Base-by-base conservation (phyloP, 2,329 filamentous ascomycete genomes). In the Aureobasidium sp. region DNA sequence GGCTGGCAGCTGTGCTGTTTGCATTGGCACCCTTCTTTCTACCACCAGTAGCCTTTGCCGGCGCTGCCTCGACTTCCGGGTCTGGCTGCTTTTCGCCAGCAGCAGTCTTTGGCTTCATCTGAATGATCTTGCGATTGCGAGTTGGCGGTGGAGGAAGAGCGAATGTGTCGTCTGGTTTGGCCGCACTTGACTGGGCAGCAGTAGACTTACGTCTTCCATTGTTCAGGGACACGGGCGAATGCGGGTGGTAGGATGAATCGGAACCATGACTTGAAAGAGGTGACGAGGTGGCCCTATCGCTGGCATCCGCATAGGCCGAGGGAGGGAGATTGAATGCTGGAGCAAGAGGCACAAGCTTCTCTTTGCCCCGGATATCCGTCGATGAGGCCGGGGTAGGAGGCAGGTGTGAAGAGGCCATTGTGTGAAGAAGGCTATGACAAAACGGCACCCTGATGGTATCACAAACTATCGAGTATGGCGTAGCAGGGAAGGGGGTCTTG, bases 81-180 rank as follows among this genome's bases (percentile, higher is more conserved):
- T 48, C 47, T 29, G 60, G 21, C 68, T 72, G 68, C 71, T 74
- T 47, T 62, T 72, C 68, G 59, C 72, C 72, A 37, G 61, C 34
- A 3, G 45, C 44, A 3, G 71, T 71, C 63, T 79, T 79, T 11
- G 85, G 93, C 75, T 96, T 96, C 92, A 97, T 96, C 76, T 97
- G 93, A 62, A 97, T 97, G 72, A 99, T 97, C 78, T 95, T 97
- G 69, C 93, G 87, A 45, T 91, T 90, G 65, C 93, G 82, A 3
- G 92, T 96, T 0, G 94, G 94, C 16, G 93, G 94, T 10, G 94
- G 94, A 25, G 94, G 94, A 16, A 99, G 82, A 10, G 89, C 83
- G 73, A 96, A 95, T 41, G 44, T 42, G 67, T 85, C 82, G 66
- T 85, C 86, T 61, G 79, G 78, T 62, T 76, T 70, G 14, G 76